Base-by-base conservation (phyloP, 1,139 yeast species). In the Blastobotrys persicus region DNA sequence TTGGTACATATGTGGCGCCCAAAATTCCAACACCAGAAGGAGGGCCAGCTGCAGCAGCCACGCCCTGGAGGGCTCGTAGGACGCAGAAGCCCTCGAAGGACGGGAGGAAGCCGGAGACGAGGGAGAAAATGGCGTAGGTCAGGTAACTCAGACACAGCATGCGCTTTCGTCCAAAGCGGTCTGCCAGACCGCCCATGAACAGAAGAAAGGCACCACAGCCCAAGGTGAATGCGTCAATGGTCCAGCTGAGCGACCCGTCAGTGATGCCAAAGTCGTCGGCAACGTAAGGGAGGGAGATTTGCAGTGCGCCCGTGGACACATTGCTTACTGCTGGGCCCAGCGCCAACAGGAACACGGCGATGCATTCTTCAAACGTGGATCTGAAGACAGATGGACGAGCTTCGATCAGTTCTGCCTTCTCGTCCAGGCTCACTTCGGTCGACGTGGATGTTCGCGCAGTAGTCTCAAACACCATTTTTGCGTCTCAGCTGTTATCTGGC, bases 21-120 rank as follows among this genome's bases (percentile, higher is more conserved):
- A 75, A 52, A 41, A 73, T 66, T 1, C 78, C 79, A 1, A 75
- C 77, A 17, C 73, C 70, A 1, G 77, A 71, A 3, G 78, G 75
- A 1, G 74, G 71, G 1, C 70, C 67, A 40, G 74, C 69, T 1
- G 77, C 72, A 18, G 73, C 67, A 26, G 65, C 60, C 3, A 71
- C 65, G 9, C 78, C 78, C 55, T 71, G 75, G 2, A 75, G 48
- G 1, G 72, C 78, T 50, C 79, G 54, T 14, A 72, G 60, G 6
- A 74, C 57, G 51, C 71, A 69, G 19, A 74, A 60, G 1, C 63
- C 60, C 23, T 71, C 59, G 49, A 59, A 71, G 42, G 66, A 60
- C 19, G 67, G 54, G 67, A 70, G 64, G 45, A 74, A 73, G 0
- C 78, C 79, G 4, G 67, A 66, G 38, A 70, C 67, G 9, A 74